Base-by-base conservation (phyloP, 2,329 filamentous ascomycete species). In the Xylaria sp. region DNA sequence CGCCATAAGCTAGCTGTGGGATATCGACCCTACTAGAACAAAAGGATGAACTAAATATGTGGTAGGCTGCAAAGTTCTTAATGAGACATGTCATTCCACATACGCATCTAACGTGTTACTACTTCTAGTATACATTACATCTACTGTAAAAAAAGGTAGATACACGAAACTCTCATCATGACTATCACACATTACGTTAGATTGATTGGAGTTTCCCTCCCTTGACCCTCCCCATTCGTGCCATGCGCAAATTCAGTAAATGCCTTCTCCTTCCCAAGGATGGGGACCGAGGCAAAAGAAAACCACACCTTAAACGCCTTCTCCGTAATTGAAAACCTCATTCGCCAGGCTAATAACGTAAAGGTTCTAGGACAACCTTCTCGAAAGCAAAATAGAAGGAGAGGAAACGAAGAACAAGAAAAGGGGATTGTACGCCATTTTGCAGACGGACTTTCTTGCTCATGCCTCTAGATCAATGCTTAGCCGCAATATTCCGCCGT, bases 401-500 rank as follows among this genome's bases (percentile, higher is more conserved):
- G 12, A 14, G 35, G 14, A 15, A 37, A 28, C 25, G 35, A 21
- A 25, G 38, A 50, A 11, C 25, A 33, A 40, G 14, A 12, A 28
- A 7, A 8, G 25, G 17, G 17, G 7, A 12, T 28, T 33, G 28
- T 49, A 28, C 12, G 17, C 11, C 21, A 12, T 25, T 52, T 40
- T 19, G 21, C 5, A 51, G 38, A 43, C n/a, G 28, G 8, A 35
- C 33, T 19, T 57, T 38, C 47, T 43, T 25, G 17, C 57, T 59
- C 38, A 57, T 60, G 40, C 49, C 50, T 21, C 59, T 33, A 21
- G 58, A 61, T 53, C 46, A n/a, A 33, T 56, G 19, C 17, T 35
- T 28, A 42, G 57, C 52, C 61, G 51, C 52, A 12, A 61, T 40
- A 35, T 64, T 58, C 38, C 59, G 31, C 28, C 28, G 9, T 9